A percentile compares a stretch with the other conserved stretches of the same genome.
Evolutionary conservation across 2,329 filamentous ascomycete species (phyloP).

Genomic region (Trichoderma atroviride): DNA sequence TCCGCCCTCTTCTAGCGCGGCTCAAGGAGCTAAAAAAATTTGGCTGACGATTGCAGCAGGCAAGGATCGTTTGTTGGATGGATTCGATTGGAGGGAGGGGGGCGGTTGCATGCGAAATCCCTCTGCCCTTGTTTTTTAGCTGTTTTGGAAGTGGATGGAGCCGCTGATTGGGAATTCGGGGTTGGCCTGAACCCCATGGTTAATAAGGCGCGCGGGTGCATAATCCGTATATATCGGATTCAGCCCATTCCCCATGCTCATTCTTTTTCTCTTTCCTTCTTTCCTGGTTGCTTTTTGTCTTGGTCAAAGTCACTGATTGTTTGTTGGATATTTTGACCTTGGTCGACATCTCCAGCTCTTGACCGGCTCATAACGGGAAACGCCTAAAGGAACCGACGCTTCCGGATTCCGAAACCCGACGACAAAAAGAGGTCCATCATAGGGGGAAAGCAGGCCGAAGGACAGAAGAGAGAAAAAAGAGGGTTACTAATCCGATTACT

Average conservation of each 20-base stretch:
- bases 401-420: constrained; percentile 20
- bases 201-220: neutral
- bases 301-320: neutral
- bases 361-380: neutral
- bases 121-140: neutral
- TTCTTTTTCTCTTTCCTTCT: neutral
- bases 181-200: constrained; percentile 14
- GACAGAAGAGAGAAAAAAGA: neutral
- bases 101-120: neutral
- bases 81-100: neutral
- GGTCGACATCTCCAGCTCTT: neutral
- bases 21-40: neutral
- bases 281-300: neutral
- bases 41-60: neutral
- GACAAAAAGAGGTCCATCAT: neutral
- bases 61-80: neutral
- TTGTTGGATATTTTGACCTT: neutral
- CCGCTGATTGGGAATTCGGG: constrained; percentile 19
- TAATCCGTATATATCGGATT: constrained; percentile 10
- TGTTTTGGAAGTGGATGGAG: constrained; percentile 5
- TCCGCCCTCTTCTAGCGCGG: neutral
- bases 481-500: constrained; percentile 3
- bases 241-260: neutral
- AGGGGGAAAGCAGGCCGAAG: neutral
- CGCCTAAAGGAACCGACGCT: neutral